Evolutionary conservation across 441 rosid species (phyloP).

Genomic region (Croton setiger): DNA sequence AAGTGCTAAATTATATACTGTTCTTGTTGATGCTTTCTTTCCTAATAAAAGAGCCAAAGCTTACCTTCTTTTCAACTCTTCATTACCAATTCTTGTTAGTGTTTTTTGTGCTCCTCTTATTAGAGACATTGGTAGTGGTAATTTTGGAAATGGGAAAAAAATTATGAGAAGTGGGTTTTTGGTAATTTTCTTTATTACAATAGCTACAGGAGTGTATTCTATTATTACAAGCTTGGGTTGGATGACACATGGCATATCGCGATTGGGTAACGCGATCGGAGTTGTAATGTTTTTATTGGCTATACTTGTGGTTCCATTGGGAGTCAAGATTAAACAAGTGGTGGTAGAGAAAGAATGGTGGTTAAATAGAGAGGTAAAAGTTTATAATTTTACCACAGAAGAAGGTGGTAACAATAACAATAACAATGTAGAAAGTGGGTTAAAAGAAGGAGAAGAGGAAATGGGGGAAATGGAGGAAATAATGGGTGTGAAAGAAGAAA

Average conservation of each 20-base stretch:
- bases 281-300: conserved; percentile 41
- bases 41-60: conserved; percentile 39
- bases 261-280: conserved; percentile 40
- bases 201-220: conserved; percentile 61
- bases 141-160: conserved; percentile 1
- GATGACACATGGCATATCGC: conserved; percentile 20
- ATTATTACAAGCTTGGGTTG: conserved; percentile 50
- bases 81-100: conserved; percentile 46
- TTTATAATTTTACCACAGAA: conserved; percentile 25
- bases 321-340: conserved; percentile 23
- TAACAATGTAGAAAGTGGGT: conserved; percentile 20
- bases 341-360: too few species aligned
- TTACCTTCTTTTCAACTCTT: conserved; percentile 65
- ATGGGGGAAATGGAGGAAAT: background rate
- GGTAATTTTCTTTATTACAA: conserved; percentile 49
- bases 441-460: conserved; percentile 2
- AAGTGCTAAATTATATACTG: conserved; percentile 74
- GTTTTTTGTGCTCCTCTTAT: conserved; percentile 37
- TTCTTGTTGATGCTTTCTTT: conserved; percentile 40
- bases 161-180: conserved; percentile 36
- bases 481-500: conserved; percentile 48
- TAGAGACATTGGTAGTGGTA: conserved; percentile 19
- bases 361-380: conserved; percentile 33
- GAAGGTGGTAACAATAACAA: conserved; percentile 6
- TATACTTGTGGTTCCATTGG: conserved; percentile 50